A percentile compares a stretch with the other conserved stretches of the same genome.
Evolutionary conservation across 2,329 filamentous ascomycete species (phyloP).

Genomic region (Curvularia eragrostidis): DNA sequence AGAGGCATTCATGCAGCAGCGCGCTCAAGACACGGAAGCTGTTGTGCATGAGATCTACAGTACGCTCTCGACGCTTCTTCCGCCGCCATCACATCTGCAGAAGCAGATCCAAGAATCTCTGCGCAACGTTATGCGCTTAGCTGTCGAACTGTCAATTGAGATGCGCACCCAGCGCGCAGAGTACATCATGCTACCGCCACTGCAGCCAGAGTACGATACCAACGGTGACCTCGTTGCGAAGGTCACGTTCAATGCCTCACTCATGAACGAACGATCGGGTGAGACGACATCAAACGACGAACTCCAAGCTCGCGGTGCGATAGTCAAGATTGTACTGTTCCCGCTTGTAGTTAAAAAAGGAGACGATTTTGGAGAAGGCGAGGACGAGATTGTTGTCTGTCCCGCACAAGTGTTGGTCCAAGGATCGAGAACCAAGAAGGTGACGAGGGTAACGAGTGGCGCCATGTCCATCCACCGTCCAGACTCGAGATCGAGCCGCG

Average conservation of each 20-base stretch:
- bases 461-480: constrained; percentile 56
- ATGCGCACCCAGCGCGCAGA: constrained; percentile 97
- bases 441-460: constrained; percentile 58
- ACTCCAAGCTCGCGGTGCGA: constrained; percentile 74
- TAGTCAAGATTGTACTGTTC: constrained; percentile 92
- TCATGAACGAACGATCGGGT: constrained; percentile 92
- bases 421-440: constrained; percentile 54
- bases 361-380: constrained; percentile 82
- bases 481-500: constrained; percentile 32
- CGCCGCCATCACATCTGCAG: constrained; percentile 82
- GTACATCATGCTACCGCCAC: constrained; percentile 97
- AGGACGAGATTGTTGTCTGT: constrained; percentile 94
- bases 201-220: constrained; percentile 92
- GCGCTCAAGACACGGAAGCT: constrained; percentile 88
- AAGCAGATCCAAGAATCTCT: constrained; percentile 82
- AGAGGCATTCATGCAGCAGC: constrained; percentile 79
- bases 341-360: constrained; percentile 96
- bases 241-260: constrained; percentile 86
- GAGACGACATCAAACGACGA: constrained; percentile 76
- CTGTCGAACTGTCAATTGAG: constrained; percentile 89
- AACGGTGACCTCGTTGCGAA: constrained; percentile 89
- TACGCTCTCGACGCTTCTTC: constrained; percentile 82
- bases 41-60: constrained; percentile 92
- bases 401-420: constrained; percentile 92
- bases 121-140: constrained; percentile 84